A percentile compares a stretch with the other conserved stretches of the same genome.
Conservation (phyloP, 1,139 yeast genomes). For the Meyerozyma carpophila region DNA sequence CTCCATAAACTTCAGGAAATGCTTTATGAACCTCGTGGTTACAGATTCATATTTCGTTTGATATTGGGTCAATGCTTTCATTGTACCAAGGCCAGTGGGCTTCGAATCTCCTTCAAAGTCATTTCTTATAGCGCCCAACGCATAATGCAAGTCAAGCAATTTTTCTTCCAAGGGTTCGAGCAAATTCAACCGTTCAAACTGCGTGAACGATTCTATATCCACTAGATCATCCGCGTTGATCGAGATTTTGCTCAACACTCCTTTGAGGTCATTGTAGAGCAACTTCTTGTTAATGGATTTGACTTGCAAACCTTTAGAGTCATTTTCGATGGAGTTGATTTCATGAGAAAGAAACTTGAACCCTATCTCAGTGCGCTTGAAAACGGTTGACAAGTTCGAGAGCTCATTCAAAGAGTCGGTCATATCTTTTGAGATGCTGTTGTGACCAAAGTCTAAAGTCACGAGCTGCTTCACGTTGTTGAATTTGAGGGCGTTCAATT, state of each 20-base stretch:
- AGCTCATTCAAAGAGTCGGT: conserved; percentile 54
- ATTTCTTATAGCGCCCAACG: conserved; percentile 56
- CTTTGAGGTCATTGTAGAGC: conserved; percentile 63
- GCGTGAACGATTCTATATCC: conserved; percentile 41
- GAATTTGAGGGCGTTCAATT: conserved; percentile 31
- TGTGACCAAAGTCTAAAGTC: conserved; percentile 32
- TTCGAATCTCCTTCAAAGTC: conserved; percentile 26
- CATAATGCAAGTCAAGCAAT: conserved; percentile 56
- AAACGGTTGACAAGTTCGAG: conserved; percentile 51
- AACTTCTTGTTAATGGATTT: conserved; percentile 75
- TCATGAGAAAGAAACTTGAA: conserved; percentile 52
- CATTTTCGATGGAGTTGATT: conserved; percentile 65
- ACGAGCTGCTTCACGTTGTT: conserved; percentile 34
- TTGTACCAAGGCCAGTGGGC: conserved; percentile 50
- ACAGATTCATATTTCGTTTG: conserved; percentile 56
- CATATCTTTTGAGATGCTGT: conserved; percentile 30
- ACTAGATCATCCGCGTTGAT: conserved; percentile 53
- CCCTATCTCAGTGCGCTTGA: conserved; percentile 40
- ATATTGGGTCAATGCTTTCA: conserved; percentile 73
- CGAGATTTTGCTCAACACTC: conserved; percentile 64
- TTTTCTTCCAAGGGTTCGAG: conserved; percentile 51
- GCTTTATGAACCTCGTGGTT: conserved; percentile 45
- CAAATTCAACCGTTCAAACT: conserved; percentile 43
- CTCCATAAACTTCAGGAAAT: conserved; percentile 43
- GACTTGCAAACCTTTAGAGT: conserved; percentile 80